Conservation (phyloP, 169 alveolate species). For the Plasmodium vinckei region DNA sequence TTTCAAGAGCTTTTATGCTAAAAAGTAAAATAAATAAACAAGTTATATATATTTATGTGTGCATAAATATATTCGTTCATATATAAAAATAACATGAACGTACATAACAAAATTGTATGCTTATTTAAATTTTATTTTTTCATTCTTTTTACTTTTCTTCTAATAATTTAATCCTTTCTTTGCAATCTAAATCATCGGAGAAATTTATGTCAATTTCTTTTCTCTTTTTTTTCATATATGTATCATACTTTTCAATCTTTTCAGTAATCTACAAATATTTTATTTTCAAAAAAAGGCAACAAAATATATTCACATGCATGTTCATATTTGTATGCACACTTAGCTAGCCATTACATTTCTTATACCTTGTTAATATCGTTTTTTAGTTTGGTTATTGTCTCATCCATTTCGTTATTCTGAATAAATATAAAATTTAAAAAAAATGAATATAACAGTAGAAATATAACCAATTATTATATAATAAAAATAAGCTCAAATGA, state of each 20-base stretch:
- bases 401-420: slow-evolving; percentile 73
- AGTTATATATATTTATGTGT: not conserved
- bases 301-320: not conserved
- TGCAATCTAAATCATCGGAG: slow-evolving; percentile 53
- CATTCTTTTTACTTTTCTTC: slow-evolving; percentile 37
- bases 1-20: slow-evolving; percentile 60
- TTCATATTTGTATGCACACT: not conserved
- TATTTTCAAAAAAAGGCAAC: not conserved
- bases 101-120: not conserved
- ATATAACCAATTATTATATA: not conserved
- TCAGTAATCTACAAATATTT: slow-evolving; percentile 20
- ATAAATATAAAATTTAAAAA: not conserved
- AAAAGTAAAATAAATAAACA: not conserved
- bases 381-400: slow-evolving; percentile 36
- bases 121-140: not conserved
- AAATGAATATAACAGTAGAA: not conserved
- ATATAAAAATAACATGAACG: not conserved
- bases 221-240: slow-evolving; percentile 56
- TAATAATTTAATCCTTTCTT: slow-evolving; percentile 62
- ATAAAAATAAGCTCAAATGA: not conserved
- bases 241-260: slow-evolving; percentile 66
- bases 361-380: slow-evolving; percentile 57
- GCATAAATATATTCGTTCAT: not conserved
- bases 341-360: not conserved
- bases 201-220: slow-evolving; percentile 73